phyloP scores from a whole-genome alignment of 305 asterid genomes.

The Fraxinus greggii region DNA sequence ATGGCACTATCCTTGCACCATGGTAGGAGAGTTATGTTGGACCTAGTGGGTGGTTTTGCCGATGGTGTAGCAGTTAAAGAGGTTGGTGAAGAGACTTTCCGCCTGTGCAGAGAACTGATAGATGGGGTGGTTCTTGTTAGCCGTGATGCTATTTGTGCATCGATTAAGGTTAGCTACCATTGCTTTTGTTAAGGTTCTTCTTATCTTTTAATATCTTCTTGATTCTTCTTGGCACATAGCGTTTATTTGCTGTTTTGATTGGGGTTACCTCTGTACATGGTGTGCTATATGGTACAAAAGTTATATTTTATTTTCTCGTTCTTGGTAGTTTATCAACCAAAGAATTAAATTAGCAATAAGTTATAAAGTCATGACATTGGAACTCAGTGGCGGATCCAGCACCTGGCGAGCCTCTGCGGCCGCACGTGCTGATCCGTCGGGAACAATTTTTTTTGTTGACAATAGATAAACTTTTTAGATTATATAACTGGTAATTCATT shows the following conservation, averaged over 20 bases:
- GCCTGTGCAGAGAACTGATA: conserved; percentile 65
- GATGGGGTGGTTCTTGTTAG: conserved; percentile 91
- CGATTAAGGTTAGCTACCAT: conserved; percentile 73
- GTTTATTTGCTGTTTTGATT: neutral
- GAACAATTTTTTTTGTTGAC: too few species aligned
- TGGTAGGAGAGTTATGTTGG: conserved; percentile 71
- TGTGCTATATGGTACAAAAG: conserved; percentile 4
- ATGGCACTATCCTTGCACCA: conserved; percentile 84
- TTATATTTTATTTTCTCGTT: conserved; percentile 3
- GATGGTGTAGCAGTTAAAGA: conserved; percentile 96
- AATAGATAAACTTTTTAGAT: too few species aligned
- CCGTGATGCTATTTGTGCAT: conserved; percentile 95
- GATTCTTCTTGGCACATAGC: conserved; percentile 12
- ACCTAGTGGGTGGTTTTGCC: conserved; percentile 94
- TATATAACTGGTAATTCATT: too few species aligned
- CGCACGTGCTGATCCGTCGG: too few species aligned
- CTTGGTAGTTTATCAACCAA: conserved; percentile 1
- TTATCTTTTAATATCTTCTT: neutral
- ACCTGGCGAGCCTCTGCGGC: too few species aligned
- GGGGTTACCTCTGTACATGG: conserved; percentile 4
- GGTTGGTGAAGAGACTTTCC: conserved; percentile 87
- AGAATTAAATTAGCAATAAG: neutral
- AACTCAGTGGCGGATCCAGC: neutral
- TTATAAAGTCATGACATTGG: conserved; percentile 3
- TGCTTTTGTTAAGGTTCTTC: neutral